A percentile compares a stretch with the other conserved stretches of the same genome.
phyloP scores from a whole-genome alignment of 2,329 filamentous ascomycete species.

The Microascus cirrosus region DNA sequence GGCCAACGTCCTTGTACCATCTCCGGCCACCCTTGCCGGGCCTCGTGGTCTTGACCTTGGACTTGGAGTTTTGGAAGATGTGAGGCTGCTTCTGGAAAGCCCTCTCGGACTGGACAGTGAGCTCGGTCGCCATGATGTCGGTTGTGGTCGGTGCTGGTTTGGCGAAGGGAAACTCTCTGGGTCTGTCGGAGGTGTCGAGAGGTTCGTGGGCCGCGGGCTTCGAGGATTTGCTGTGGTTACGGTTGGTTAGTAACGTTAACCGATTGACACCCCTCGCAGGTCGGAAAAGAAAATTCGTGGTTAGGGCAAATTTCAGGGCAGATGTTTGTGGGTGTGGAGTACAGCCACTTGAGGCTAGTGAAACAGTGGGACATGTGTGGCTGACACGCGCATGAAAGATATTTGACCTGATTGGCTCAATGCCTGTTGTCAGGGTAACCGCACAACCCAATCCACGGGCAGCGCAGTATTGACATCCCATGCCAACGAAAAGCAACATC shows the following conservation, averaged over 20 bases:
- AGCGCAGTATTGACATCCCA: neutral
- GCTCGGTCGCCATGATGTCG: slow-evolving; percentile 81
- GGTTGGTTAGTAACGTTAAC: slow-evolving; percentile 4
- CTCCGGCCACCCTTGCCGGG: slow-evolving; percentile 87
- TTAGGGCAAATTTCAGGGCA: slow-evolving; percentile 6
- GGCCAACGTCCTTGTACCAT: slow-evolving; percentile 98
- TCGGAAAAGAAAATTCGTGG: slow-evolving; percentile 4
- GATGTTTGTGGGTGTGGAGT: neutral
- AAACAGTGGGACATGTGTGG: neutral
- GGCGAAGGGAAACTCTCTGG: neutral
- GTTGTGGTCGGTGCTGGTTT: neutral
- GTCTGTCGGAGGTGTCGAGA: slow-evolving; percentile 3
- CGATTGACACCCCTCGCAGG: neutral
- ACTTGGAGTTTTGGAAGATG: slow-evolving; percentile 98
- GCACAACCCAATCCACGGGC: neutral
- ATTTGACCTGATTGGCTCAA: neutral
- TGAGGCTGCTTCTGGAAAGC: slow-evolving; percentile 99
- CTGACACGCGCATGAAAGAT: neutral
- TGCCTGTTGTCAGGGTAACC: slow-evolving; percentile 1
- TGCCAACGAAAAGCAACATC: neutral
- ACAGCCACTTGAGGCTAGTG: neutral
- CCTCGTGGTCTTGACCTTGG: slow-evolving; percentile 71
- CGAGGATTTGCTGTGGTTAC: slow-evolving; percentile 5
- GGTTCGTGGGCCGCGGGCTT: slow-evolving; percentile 2
- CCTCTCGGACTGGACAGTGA: slow-evolving; percentile 99